Evolutionary conservation across 2,329 filamentous ascomycete genomes (phyloP), one percentile per base, ranked within the genome.

Genomic region (Fusarium mangiferae): DNA sequence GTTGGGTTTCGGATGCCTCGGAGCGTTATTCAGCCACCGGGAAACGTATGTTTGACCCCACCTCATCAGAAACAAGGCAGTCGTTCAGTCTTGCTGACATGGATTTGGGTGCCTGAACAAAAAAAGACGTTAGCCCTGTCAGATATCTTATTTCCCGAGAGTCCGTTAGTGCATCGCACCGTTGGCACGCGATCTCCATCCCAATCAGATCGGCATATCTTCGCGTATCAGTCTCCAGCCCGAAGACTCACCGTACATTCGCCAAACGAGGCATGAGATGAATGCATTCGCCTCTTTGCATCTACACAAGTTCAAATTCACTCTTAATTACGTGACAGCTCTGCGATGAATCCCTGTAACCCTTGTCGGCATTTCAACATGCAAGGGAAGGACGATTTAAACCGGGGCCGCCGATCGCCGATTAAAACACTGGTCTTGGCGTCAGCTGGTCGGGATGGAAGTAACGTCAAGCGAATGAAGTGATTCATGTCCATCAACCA

Each of bases 1-100:
- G 18, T 56, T 56, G n/a, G 5, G n/a, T 24, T 12, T 56, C 58
- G 58, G 58, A 61, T 42, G 46, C 58, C 15, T 56, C 58, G 58
- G 58, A 42, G 36, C 18, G 12, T 18, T 55, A 1, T 39, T 56
- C 56, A 58, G 56, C 33, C 30, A 36, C 24, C 24, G 6, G 7
- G 10, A 6, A 55, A 55, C 51, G 24, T n/a, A 38, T 30, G 44
- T 38, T 42, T 61, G 46, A 61, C 58, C 58, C 58, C 58, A 61
- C 58, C 36, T 42, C 5, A 30, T 10, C 30, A 55, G 18, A 42
- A 41, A n/a, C 57, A 60, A 39, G 41, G 57, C 24, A 55, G 51
- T 30, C 15, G 10, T n/a, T 41, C 51, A 41, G 10, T 28, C 35
- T 41, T 55, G 51, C 51, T 55, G 20, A 55, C 51, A 55, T 55